Conservation (phyloP, 768 basidiomycete species). For the Xerocomus brunneocitrinus region DNA sequence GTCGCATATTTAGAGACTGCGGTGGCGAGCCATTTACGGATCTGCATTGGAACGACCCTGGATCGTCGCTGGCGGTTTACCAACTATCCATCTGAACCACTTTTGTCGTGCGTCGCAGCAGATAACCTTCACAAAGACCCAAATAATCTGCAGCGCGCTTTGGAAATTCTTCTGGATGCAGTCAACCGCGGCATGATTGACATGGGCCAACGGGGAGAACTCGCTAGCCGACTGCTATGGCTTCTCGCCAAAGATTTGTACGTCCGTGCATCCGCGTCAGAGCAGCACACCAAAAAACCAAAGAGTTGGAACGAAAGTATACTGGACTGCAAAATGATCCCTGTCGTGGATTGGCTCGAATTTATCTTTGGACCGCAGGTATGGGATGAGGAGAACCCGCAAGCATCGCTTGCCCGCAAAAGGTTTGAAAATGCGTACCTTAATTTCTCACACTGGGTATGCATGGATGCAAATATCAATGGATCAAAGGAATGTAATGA, state of each 20-base stretch:
- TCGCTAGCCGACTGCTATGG: not conserved
- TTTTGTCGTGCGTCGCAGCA: conserved; percentile 8
- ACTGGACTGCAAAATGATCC: conserved; percentile 10
- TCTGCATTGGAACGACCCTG: not conserved
- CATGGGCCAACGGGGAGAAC: not conserved
- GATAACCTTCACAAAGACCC: not conserved
- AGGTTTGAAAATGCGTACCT: conserved; percentile 8
- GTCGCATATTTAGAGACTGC: not conserved
- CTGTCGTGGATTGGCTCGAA: conserved; percentile 9
- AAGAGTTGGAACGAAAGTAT: conserved; percentile 5
- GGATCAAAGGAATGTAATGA: not conserved
- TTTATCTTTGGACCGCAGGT: conserved; percentile 6
- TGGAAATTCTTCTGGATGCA: not conserved
- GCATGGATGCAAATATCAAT: conserved; percentile 7
- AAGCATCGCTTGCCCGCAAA: not conserved
- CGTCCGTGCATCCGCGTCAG: not conserved
- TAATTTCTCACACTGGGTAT: conserved; percentile 14
- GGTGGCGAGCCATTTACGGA: conserved; percentile 2
- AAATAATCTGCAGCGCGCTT: not conserved
- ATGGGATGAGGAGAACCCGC: not conserved
- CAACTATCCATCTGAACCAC: conserved; percentile 10
- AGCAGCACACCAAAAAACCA: not conserved
- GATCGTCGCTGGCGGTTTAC: conserved; percentile 4
- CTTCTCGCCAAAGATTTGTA: not conserved
- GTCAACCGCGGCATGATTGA: conserved; percentile 3